Base-by-base conservation (phyloP, 2,329 filamentous ascomycete species). In the Trichoderma citrinoviride region DNA sequence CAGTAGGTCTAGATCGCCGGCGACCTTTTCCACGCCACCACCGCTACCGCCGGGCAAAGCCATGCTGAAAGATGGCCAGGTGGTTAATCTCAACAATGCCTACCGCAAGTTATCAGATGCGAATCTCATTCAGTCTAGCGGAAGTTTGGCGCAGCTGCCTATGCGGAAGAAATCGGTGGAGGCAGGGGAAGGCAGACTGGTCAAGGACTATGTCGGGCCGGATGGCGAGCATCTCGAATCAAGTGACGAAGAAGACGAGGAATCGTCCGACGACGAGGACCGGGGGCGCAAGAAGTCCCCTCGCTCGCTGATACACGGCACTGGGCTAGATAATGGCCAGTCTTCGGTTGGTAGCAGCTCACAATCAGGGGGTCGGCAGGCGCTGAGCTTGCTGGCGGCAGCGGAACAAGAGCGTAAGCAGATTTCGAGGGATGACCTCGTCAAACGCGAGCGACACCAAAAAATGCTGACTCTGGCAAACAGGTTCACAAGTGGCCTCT, bases 351-450 rank as follows among this genome's bases (percentile, higher is more conserved):
- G 69, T 49, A 10, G 70, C 49, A 14, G 74, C 63, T 68, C 70
- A 68, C 76, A 69, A 61, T 75, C 78, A 71, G 68, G 76, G 68
- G 73, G 76, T 67, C 77, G 78, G 65, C 81, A 80, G 70, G 80
- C 83, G 0, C 79, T 82, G 73, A 92, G 88, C 71, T 75, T 93
- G 64, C 78, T 93, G 61, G 90, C 89, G 44, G 90, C 90, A 7
- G 88, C 89, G 0, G 89, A 94, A 73, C 89, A 92, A 81, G 91
- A 94, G 74, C 85, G 92, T 91, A 82, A 73, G 90, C 83, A 37
- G 37, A 54, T 25, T 15, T 23, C 12, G 25, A 19, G 33, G 17
- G 7, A n/a, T 19, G 27, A 19, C 21, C n/a, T 37, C 40, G 41
- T 19, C 23, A 23, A 41, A 55, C 29, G 33, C 61, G 44, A 29